Evolutionary conservation across 768 basidiomycete species (phyloP).

Genomic region (Phylloporus sp.): DNA sequence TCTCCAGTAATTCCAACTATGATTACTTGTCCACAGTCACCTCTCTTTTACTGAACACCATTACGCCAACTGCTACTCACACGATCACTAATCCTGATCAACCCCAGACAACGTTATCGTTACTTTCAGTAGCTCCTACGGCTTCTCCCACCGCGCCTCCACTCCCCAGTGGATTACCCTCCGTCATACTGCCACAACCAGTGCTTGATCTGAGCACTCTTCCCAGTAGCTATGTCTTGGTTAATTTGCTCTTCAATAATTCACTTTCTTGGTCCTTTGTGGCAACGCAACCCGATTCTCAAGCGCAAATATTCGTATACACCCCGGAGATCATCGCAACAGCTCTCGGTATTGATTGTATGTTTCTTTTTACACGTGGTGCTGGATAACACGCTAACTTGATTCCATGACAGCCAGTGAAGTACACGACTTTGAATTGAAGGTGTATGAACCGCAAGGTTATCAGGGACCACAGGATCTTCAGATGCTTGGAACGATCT

Average conservation of each 20-base stretch:
- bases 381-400: slow-evolving; percentile 18
- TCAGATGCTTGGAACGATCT: slow-evolving; percentile 60
- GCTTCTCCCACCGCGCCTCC: slow-evolving; percentile 29
- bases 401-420: slow-evolving; percentile 32
- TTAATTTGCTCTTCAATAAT: slow-evolving; percentile 62
- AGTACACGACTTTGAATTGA: slow-evolving; percentile 54
- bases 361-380: slow-evolving; percentile 18
- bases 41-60: slow-evolving; percentile 31
- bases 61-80: slow-evolving; percentile 15
- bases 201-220: slow-evolving; percentile 27
- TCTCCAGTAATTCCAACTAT: slow-evolving; percentile 24
- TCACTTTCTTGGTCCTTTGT: slow-evolving; percentile 71
- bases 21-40: slow-evolving; percentile 33
- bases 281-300: slow-evolving; percentile 48
- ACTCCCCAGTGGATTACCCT: slow-evolving; percentile 60
- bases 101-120: slow-evolving; percentile 25
- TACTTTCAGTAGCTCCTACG: slow-evolving; percentile 19
- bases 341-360: slow-evolving; percentile 44
- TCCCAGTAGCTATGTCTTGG: slow-evolving; percentile 40
- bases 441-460: slow-evolving; percentile 61
- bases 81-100: slow-evolving; percentile 40
- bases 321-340: slow-evolving; percentile 50
- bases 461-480: slow-evolving; percentile 50
- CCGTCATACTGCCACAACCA: slow-evolving; percentile 48
- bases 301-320: slow-evolving; percentile 75